Base-by-base conservation (phyloP, 2,329 filamentous ascomycete genomes). In the Bipolaris bicolor region DNA sequence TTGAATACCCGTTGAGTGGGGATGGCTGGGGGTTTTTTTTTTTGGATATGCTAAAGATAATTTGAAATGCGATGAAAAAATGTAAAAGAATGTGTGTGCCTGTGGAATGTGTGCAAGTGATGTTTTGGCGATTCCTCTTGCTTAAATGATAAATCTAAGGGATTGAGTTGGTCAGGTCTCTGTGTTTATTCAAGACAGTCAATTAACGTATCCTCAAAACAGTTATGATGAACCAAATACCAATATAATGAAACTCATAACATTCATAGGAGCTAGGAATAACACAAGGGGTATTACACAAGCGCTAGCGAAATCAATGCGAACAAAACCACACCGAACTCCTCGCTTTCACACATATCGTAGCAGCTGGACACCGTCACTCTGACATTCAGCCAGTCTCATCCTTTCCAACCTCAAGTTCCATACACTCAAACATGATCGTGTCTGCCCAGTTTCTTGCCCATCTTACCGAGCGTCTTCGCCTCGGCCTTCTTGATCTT, bases 401-500 rank as follows among this genome's bases (percentile, higher is more conserved):
- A 18, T 15, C 26, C 15, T 45, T 45, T 26, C n/a, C 5, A 10
- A 4, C 7, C 16, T 10, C 37, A 16, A 3, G 29, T 15, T 24
- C 2, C 24, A 3, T n/a, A 24, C 10, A 26, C 1, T 20, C 44
- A 57, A 41, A 56, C 18, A 54, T 66, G 64, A 13, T 66, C 64
- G 24, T 66, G 64, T 1, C 66, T 51, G 49, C 88, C 88, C 57
- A 90, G 83, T n/a, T 84, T 82, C 75, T 87, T 86, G n/a, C 86
- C 87, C 50, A 87, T 81, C 84, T 88, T 90, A 5, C 84, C 86
- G 29, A 90, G 82, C 67, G 86, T 84, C 65, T 80, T 82, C 1
- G 87, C 88, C 68, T 90, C 85, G 50, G 82, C 80, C 75, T 88
- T 83, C 83, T 90, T 90, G 49, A 90, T 84, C 81, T 86, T 88